Evolutionary conservation across 2,329 filamentous ascomycete species (phyloP), one percentile per base, ranked within the genome.

Genomic region (Neofusicoccum umdonicola): DNA sequence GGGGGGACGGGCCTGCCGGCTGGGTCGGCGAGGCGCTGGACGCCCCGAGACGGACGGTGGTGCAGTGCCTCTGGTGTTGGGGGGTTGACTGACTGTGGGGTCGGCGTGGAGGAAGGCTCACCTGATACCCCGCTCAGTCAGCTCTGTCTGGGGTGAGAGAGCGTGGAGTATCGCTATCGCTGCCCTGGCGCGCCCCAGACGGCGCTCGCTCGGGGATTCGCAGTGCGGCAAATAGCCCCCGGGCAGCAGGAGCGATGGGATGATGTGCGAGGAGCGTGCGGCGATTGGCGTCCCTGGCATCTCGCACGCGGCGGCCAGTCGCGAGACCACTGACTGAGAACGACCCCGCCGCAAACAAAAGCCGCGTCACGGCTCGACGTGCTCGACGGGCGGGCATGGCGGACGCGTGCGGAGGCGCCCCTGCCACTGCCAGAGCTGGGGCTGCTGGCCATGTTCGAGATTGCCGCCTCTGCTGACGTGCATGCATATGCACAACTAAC

Each of bases 401-500:
- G 27, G 27, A 58, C 22, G 54, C 11, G 37, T 31, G 52, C 19
- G 37, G 37, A 56, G 22, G 22, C 22, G 22, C 22, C 27, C 27
- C 27, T 31, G 27, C 22, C 22, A 22, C 22, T 22, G 22, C 22
- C 22, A 22, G 22, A 22, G 22, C 22, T 22, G 22, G 22, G 22
- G 0, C 22, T 22, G 27, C 27, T 31, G 2, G 27, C 27, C 27
- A 7, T 31, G 27, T 31, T 31, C 42, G 42, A 45, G 48, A 51
- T 35, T 15, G 12, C 48, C 27, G 48, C 45, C 19, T 22, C 27
- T 58, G 39, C 54, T 58, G 54, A 58, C 54, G 54, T 45, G 54
- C 54, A 58, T 45, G 50, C 50, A 39, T n/a, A 57, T 57, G 52
- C 52, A 57, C 34, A 57, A 57, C 44, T 44, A 42, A 42, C 52